Base-by-base conservation (phyloP, 1,284 basidiomycete genomes). In the Afroboletus lepidellus region DNA sequence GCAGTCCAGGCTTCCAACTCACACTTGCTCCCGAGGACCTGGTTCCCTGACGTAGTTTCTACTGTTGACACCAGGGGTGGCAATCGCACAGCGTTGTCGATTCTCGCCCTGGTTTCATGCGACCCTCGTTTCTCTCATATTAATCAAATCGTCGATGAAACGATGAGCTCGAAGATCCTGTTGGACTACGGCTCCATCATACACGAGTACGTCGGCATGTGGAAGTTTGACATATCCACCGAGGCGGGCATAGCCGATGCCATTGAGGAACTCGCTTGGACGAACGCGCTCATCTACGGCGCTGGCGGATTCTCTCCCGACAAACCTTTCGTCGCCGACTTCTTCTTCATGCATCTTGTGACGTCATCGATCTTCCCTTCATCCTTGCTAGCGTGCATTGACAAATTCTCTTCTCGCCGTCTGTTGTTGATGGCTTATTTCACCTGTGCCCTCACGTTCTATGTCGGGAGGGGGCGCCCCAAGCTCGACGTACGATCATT, bases 291-390 rank as follows among this genome's bases (percentile, higher is more conserved):
- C 33, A 62, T 77, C 16, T 79, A 76, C 46, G 76, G 73, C 3
- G 67, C 77, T 18, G 69, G 70, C 18, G 78, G 78, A 25, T 74
- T 60, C 56, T 57, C 64, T 44, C 33, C 32, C 21, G 38, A 60
- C 29, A 53, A 56, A 24, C 33, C 53, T 1, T 75, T 78, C 65
- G 72, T 70, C 29, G 74, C 67, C 8, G 75, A 78, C 46, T 78
- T 78, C 62, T 69, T 71, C 56, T 45, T 66, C 64, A 71, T 77
- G 70, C 78, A 79, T 53, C 59, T 76, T 7, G 72, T 78, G 25
- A 80, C 77, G 0, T 80, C 77, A 4, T 63, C 69, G 2, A 57
- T 79, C 34, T 77, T 79, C 66, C 53, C 76, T 23, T 67, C 72
- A 8, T 70, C 71, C 2, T 51, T 76, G 42, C 46, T 70, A 39